Base-by-base conservation (phyloP, 192 early-diverging fungal genomes). In the Umbelopsis sp. region DNA sequence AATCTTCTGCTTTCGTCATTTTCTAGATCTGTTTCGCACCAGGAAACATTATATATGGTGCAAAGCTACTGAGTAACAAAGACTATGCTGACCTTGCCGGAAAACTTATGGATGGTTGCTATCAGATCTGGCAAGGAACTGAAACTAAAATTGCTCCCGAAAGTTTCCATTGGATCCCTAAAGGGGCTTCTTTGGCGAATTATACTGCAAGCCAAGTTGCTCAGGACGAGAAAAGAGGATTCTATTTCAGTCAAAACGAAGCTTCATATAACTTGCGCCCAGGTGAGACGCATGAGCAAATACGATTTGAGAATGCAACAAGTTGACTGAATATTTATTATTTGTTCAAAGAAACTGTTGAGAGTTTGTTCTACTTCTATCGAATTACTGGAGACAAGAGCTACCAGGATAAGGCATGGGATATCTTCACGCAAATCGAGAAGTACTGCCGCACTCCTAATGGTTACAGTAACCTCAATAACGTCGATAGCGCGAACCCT, bases 341-440 rank as follows among this genome's bases (percentile, higher is more conserved):
- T 41, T 24, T 59, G 22, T 49, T 69, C 65, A n/a, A n/a, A 86
- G 92, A 93, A 86, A 87, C 89, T 1, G 69, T 93, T 24, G 92
- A 93, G 74, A 90, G 88, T 69, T 76, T 92, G n/a, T 93, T 91
- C 77, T 83, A 88, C 54, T 83, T 92, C 79, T 92, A 91, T 70
- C 85, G 92, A 16, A 69, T 92, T 24, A 93, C 92, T 9, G 92
- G 92, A 6, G 81, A 93, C 34, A 74, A 71, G 3, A 70, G 68
- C 12, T 92, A 92, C 49, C 88, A 88, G 45, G 88, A 93, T 38
- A 81, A 86, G 44, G 91, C 83, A 29, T 93, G 90, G 89, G 73
- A 85, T 8, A 87, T 93, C 1, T 80, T 80, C 36, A 0, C 52
- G 29, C 29, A 71, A 4, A 76, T 80, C 65, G 71, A 80, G 29